These are phyloP conservation scores for Suhomyces sp. DNA, from an alignment of 805 yeast genomes.

Conservation along the genomic window DNA sequence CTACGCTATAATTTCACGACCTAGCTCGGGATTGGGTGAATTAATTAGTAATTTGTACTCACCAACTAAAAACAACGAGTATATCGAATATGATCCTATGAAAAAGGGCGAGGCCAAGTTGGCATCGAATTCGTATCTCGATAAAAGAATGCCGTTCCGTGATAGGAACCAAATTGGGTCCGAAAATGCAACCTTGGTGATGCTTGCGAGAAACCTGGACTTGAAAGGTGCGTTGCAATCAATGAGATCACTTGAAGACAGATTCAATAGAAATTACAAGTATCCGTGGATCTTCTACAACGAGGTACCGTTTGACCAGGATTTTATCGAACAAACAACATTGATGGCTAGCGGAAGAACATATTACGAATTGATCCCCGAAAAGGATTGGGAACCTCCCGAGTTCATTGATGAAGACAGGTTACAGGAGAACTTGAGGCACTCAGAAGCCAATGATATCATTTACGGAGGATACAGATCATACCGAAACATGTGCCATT, in stretches of 20 bases:
- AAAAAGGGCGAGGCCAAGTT: conserved; percentile 22
- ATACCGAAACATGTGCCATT: conserved; percentile 70
- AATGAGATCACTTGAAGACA: conserved; percentile 43
- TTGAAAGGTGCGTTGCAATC: conserved; percentile 62
- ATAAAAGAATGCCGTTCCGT: conserved; percentile 18
- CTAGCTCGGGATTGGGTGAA: too few species aligned
- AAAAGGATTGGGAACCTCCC: conserved; percentile 43
- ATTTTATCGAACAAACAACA: conserved; percentile 42
- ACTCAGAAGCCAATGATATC: conserved; percentile 23
- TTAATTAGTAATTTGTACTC: too few species aligned
- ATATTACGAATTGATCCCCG: conserved; percentile 41
- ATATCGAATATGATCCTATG: conserved; percentile 13
- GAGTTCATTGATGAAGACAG: conserved; percentile 29
- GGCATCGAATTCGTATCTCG: conserved; percentile 29
- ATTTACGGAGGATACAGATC: conserved; percentile 50
- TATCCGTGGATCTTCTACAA: conserved; percentile 48
- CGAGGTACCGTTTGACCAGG: conserved; percentile 42
- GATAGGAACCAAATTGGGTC: conserved; percentile 43
- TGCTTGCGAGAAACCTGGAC: conserved; percentile 85
- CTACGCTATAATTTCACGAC: too few species aligned
- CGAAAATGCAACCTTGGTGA: conserved; percentile 83
- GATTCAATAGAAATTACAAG: conserved; percentile 38
- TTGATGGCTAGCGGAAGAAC: conserved; percentile 45
- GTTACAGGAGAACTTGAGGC: conserved; percentile 23
- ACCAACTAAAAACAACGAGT: too few species aligned